These are phyloP conservation scores for Cochlearia excelsa DNA, from an alignment of 345 rosid genomes.

Conservation along the genomic window DNA sequence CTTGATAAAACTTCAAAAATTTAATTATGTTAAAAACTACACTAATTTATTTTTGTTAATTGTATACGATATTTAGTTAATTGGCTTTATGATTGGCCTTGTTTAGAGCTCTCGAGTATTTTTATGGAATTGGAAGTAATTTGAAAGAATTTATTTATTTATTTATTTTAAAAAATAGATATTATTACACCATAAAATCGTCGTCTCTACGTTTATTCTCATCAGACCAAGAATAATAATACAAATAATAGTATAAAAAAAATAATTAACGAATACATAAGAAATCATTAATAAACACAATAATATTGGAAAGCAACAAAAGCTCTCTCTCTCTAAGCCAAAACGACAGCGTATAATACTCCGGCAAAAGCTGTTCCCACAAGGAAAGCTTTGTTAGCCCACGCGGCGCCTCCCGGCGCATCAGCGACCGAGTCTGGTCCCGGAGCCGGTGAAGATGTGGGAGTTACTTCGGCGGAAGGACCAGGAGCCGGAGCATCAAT, in stretches of 20 bases:
- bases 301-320: slow-evolving; percentile 14
- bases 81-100: too few relatives aligned
- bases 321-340: slow-evolving; percentile 43
- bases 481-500: slow-evolving; percentile 34
- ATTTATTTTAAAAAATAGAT: background rate
- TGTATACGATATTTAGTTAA: too few relatives aligned
- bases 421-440: slow-evolving; percentile 28
- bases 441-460: slow-evolving; percentile 24
- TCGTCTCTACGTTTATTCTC: slow-evolving; percentile 17
- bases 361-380: slow-evolving; percentile 52
- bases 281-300: slow-evolving; percentile 16
- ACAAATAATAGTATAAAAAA: slow-evolving; percentile 7
- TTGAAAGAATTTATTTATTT: background rate
- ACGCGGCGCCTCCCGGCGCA: slow-evolving; percentile 30
- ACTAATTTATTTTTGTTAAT: too few relatives aligned
- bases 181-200: slow-evolving; percentile 8
- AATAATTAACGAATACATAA: background rate
- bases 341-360: slow-evolving; percentile 48
- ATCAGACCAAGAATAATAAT: slow-evolving; percentile 9
- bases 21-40: too few relatives aligned
- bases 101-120: too few relatives aligned
- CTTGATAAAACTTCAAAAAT: too few relatives aligned
- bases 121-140: too few relatives aligned
- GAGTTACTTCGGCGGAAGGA: slow-evolving; percentile 25
- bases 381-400: slow-evolving; percentile 40